Evolutionary conservation across 2,329 filamentous ascomycete genomes (phyloP), one percentile per base, ranked within the genome.

Genomic region (Pseudogymnoascus sp.): DNA sequence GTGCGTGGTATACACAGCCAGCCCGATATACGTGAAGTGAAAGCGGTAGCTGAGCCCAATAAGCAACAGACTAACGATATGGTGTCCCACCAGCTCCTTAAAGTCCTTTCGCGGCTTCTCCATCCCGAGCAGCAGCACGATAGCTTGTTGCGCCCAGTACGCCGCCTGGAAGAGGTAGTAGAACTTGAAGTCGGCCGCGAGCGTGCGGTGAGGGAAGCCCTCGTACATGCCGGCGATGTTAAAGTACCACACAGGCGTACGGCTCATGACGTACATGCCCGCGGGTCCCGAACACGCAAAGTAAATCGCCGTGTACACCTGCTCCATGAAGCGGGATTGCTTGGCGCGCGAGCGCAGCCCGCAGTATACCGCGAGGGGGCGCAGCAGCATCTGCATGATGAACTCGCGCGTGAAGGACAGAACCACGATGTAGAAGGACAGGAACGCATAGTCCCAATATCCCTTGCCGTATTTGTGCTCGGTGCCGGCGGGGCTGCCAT

Each of bases 21-120:
- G 78, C 23, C 92, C 92, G 74, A 97, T 95, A 77, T 96, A 93
- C n/a, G 92, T 95, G 75, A 97, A 97, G 77, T 97, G 92, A 80
- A 96, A 97, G 65, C 91, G 86, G 78, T 97, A 97, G 78, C 90
- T 94, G 72, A 93, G 78, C 64, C 78, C 88, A 69, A 97, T 96
- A 70, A 97, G 82, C 18, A 87, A 79, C 65, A 97, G 78, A 23
- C 91, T 95, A 73, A 97, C 90, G 69, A 97, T 87, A 75, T 97
- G 92, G 75, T 97, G 92, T 63, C 87, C 85, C 61, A 96, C 90
- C 63, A 97, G 83, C 79, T 97, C 92, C 77, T 91, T 93, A 77
- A 93, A 97, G 76, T 97, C 92, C 79, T 96, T 97, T 65, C 92
- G 81, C 28, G 90, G 92, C 80, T 95, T 95, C 80, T 97, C 92